phyloP scores from a whole-genome alignment of 805 yeast species.

The Candida quercuum region DNA sequence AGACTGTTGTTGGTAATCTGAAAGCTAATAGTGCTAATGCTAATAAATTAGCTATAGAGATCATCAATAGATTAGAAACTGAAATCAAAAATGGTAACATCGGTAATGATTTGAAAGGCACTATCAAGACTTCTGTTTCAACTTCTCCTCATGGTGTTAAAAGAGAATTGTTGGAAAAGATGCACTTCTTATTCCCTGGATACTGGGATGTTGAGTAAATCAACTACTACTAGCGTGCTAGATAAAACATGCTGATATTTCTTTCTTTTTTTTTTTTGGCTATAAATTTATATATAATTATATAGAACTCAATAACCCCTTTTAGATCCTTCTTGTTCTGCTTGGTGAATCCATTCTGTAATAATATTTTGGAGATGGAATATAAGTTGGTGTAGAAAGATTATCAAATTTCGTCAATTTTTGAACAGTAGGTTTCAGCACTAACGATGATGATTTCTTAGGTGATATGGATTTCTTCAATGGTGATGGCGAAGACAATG shows the following conservation, averaged over 20 bases:
- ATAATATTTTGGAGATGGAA: slow-evolving; percentile 25
- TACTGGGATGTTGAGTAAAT: slow-evolving; percentile 58
- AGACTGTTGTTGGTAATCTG: slow-evolving; percentile 87
- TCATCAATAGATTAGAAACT: slow-evolving; percentile 62
- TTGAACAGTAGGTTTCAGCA: neutral
- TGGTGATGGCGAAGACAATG: slow-evolving; percentile 22
- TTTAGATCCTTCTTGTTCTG: slow-evolving; percentile 21
- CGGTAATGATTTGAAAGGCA: slow-evolving; percentile 67
- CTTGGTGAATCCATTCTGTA: slow-evolving; percentile 27
- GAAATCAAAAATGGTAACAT: slow-evolving; percentile 53
- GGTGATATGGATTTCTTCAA: slow-evolving; percentile 15
- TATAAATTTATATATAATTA: no score
- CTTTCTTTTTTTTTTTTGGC: no score
- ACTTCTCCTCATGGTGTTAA: slow-evolving; percentile 73
- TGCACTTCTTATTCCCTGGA: slow-evolving; percentile 87
- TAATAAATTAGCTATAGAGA: slow-evolving; percentile 61
- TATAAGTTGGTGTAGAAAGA: slow-evolving; percentile 21
- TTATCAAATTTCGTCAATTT: neutral
- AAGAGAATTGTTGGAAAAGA: slow-evolving; percentile 65
- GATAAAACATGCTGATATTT: no score
- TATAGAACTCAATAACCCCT: no score
- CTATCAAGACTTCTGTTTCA: slow-evolving; percentile 77
- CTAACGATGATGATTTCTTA: slow-evolving; percentile 19
- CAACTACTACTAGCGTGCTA: no score
- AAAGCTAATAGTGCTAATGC: slow-evolving; percentile 87